A percentile compares a stretch with the other conserved stretches of the same genome.
phyloP scores from a whole-genome alignment of 2,329 filamentous ascomycete genomes.

The Exophiala aquamarina region DNA sequence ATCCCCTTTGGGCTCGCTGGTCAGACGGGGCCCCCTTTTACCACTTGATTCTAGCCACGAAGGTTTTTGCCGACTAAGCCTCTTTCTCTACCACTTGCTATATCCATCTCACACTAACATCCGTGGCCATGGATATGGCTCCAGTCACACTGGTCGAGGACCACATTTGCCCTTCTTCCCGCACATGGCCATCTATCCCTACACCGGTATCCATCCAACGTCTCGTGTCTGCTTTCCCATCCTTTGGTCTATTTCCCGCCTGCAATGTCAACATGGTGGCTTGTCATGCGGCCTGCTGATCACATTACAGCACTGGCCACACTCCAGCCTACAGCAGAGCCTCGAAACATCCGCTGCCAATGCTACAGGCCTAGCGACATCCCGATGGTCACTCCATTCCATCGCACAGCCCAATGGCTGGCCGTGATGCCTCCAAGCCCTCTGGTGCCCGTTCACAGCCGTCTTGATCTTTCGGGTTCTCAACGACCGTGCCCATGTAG shows the following conservation, averaged over 20 bases:
- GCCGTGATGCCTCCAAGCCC: slow-evolving; percentile 16
- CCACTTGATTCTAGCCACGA: too few relatives aligned
- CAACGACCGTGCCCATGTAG: slow-evolving; percentile 14
- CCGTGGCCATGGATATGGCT: neutral
- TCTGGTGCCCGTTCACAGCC: slow-evolving; percentile 19
- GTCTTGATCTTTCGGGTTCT: slow-evolving; percentile 17
- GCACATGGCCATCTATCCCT: too few relatives aligned
- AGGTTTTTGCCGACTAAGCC: neutral
- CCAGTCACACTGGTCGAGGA: slow-evolving; percentile 4
- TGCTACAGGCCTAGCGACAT: slow-evolving; percentile 13
- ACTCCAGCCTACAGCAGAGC: slow-evolving; percentile 23
- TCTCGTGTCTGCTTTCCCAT: slow-evolving; percentile 5
- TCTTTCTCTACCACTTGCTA: slow-evolving; percentile 6
- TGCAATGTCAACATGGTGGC: slow-evolving; percentile 12
- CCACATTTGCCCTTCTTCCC: too few relatives aligned
- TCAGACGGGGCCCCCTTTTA: too few relatives aligned
- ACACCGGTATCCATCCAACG: too few relatives aligned
- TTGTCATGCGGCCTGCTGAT: slow-evolving; percentile 24
- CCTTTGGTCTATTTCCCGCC: neutral
- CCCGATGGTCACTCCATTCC: slow-evolving; percentile 11
- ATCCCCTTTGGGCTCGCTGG: too few relatives aligned
- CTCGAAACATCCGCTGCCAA: slow-evolving; percentile 23
- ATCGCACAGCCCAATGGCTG: slow-evolving; percentile 18
- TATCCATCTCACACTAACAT: slow-evolving; percentile 1
- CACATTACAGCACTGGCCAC: slow-evolving; percentile 1